Conservation (phyloP, 2,329 filamentous ascomycete genomes). For the Epichloe gansuensis region DNA sequence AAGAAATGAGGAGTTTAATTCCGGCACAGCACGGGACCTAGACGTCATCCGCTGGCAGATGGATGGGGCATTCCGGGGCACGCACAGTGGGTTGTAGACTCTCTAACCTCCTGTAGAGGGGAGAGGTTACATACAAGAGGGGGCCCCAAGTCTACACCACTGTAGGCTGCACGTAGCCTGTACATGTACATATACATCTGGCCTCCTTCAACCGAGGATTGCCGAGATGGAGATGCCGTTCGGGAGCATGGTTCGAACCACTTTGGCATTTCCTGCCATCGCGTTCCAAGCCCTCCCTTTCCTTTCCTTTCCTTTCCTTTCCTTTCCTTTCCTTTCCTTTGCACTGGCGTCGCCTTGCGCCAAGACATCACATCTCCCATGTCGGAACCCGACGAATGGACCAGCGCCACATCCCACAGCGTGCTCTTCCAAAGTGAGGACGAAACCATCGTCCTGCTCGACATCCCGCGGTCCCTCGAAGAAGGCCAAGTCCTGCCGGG, state of each 20-base stretch:
- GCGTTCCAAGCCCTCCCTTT: too few relatives aligned
- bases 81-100: not conserved
- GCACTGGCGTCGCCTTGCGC: too few relatives aligned
- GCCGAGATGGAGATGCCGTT: slow-evolving; percentile 2
- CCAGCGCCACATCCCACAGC: slow-evolving; percentile 11
- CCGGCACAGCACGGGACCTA: slow-evolving; percentile 3
- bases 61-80: not conserved
- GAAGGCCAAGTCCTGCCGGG: slow-evolving; percentile 44
- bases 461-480: slow-evolving; percentile 59
- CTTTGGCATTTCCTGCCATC: not conserved
- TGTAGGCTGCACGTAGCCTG: too few relatives aligned
- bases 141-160: too few relatives aligned
- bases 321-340: too few relatives aligned
- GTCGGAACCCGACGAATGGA: not conserved
- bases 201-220: slow-evolving; percentile 10
- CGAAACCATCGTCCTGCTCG: slow-evolving; percentile 45
- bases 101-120: too few relatives aligned
- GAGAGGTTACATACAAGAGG: too few relatives aligned
- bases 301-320: too few relatives aligned
- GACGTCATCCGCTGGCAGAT: slow-evolving; percentile 9
- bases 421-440: slow-evolving; percentile 22
- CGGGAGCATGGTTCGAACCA: not conserved
- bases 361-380: not conserved
- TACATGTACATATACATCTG: too few relatives aligned
- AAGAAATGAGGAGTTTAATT: not conserved